phyloP scores from a whole-genome alignment of 495 filamentous ascomycete genomes.

The Penicillium samsonianum region DNA sequence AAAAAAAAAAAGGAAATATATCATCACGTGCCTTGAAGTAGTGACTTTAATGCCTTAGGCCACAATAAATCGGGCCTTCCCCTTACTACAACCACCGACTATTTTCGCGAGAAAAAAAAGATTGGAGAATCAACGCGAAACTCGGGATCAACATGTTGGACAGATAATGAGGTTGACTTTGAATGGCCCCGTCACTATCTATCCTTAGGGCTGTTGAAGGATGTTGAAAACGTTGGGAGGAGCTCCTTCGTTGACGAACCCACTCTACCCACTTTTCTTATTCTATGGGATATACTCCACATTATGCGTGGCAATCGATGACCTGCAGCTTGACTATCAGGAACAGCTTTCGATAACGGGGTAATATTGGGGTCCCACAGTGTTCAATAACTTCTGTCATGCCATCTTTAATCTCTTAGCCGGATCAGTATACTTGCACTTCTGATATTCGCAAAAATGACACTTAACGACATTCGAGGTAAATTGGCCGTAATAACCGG shows the following conservation, averaged over 20 bases:
- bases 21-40: background rate
- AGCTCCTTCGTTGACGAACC: background rate
- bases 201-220: background rate
- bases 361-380: background rate
- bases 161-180: background rate
- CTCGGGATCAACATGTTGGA: background rate
- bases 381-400: too few species aligned
- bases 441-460: conserved; percentile 18
- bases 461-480: conserved; percentile 55
- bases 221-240: background rate
- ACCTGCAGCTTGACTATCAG: background rate
- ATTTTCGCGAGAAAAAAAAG: background rate
- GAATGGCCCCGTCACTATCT: background rate
- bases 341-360: background rate
- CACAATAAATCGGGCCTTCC: background rate
- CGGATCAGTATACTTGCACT: background rate
- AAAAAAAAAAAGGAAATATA: background rate
- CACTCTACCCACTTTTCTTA: background rate
- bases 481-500: conserved; percentile 65
- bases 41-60: background rate
- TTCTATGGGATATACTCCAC: background rate
- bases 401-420: background rate
- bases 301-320: background rate
- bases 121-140: background rate
- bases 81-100: background rate